Evolutionary conservation across 805 yeast species (phyloP), one percentile per base, ranked within the genome.

Genomic region (Starmerella ratchasimensis): DNA sequence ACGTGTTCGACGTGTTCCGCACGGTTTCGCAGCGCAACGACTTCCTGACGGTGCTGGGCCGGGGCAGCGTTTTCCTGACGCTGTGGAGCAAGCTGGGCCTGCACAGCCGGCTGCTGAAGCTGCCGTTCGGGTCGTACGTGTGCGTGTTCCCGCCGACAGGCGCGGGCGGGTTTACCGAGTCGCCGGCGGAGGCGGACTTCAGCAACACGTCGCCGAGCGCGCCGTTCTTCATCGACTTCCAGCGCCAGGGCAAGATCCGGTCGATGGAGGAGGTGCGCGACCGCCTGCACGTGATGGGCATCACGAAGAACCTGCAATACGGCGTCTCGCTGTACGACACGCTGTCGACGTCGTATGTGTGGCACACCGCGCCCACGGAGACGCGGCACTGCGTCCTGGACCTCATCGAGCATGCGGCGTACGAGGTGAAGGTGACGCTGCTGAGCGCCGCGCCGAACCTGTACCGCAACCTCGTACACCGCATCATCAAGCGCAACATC

Each of bases 161-260:
- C 32, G 13, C 11, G n/a, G n/a, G 11, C 13, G n/a, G n/a, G n/a
- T 11, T 11, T 11, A 5, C 20, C 20, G 24, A 31, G n/a, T 4
- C 11, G 6, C n/a, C 20, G 14, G 18, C 24, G 6, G 18, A 31
- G 9, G n/a, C 6, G n/a, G 13, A 11, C 11, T 11, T n/a, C 11
- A 24, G n/a, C n/a, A 24, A 24, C n/a, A 24, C 27, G 11, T 11
- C 27, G n/a, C n/a, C n/a, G n/a, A 11, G 11, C n/a, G 44, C 37
- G 25, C 26, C 42, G 2, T 29, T 42, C 10, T 51, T 48, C 34
- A 45, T 51, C 8, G 55, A 51, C 34, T 47, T 49, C 42, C 27
- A 38, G 18, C 44, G 47, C 3, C 35, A 35, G 2, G 46, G 49
- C 17, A 34, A 25, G 21, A 29, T 49, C 15, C 45, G 55, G 8